These are phyloP conservation scores for Leptodermis oblonga DNA, from an alignment of 257 asterid genomes.

Conservation along the genomic window DNA sequence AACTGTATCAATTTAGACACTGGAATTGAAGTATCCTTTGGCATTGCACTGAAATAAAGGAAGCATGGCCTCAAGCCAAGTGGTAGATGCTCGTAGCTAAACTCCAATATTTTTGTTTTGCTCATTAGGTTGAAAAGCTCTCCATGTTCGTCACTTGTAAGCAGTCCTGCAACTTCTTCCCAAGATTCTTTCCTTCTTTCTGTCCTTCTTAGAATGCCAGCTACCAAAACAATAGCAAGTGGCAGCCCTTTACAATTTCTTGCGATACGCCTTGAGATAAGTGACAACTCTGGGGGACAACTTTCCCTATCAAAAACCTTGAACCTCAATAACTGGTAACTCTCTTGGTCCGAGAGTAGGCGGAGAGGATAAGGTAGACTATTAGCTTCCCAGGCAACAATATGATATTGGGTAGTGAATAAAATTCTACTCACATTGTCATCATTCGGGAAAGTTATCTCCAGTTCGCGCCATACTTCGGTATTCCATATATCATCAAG, in stretches of 20 bases:
- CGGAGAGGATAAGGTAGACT: not conserved
- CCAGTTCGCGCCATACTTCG: constrained; percentile 20
- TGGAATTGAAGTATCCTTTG: not conserved
- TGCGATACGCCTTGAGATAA: not conserved
- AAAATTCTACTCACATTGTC: constrained; percentile 30
- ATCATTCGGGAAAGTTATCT: not conserved
- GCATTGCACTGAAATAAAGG: not conserved
- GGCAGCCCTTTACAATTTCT: not conserved
- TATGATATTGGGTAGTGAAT: constrained; percentile 25
- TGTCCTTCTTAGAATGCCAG: not conserved
- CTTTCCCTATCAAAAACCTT: not conserved
- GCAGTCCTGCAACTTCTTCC: not conserved
- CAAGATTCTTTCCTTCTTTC: not conserved
- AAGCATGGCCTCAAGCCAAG: constrained; percentile 5
- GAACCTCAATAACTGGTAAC: not conserved
- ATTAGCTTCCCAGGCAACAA: not conserved
- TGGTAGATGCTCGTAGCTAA: constrained; percentile 1
- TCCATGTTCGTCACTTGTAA: not conserved
- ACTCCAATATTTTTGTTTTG: not conserved
- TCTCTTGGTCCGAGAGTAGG: not conserved
- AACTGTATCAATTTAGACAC: not conserved
- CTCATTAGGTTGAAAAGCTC: not conserved
- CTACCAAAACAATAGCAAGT: not conserved
- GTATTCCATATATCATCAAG: constrained; percentile 39
- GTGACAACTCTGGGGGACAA: not conserved